Base-by-base conservation (phyloP, 2,329 filamentous ascomycete species). In the Beauveria bassiana region DNA sequence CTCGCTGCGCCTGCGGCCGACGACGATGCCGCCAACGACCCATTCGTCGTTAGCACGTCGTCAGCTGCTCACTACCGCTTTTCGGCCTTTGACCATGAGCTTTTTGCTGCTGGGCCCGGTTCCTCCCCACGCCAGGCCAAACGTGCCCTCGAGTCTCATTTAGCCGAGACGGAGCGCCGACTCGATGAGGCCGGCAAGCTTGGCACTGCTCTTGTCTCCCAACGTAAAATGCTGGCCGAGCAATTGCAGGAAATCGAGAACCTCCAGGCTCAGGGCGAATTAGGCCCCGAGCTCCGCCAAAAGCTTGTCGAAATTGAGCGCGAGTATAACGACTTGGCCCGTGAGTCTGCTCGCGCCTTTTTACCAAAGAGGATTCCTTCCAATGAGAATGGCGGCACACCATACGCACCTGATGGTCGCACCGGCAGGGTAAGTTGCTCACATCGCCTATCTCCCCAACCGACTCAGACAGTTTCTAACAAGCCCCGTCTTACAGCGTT, bases 321-420 rank as follows among this genome's bases (percentile, higher is more conserved):
- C 73, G 95, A 99, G 70, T 98, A 96, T 77, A 93, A 96, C 72
- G 93, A 97, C 71, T 87, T 98, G 52, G 92, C 93, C 14, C 84
- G 89, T 65, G 93, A 98, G 72, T 95, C 90, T 53, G 91, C 93
- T 49, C 84, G 93, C 66, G 92, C 91, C 2, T 93, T 97, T 72
- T 77, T 98, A 63, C 89, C 86, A 40, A 95, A 95, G 67, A 85
- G 91, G 69, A 84, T 91, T 24, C 85, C 89, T 20, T 92, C 88
- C 71, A 85, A 82, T 64, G 88, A 91, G 69, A 75, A 77, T 49
- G 74, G 77, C 54, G 78, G 76, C 51, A 84, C 82, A 9, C 81
- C 81, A 14, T 83, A 78, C 66, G 77, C 79, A 18, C 79, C 79
- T 1, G 82, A 85, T 61, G 77, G 76, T 54, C 79, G 79, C 67